These are phyloP conservation scores for Saturnispora zaruensis DNA, from an alignment of 805 yeast genomes.

Conservation along the genomic window DNA sequence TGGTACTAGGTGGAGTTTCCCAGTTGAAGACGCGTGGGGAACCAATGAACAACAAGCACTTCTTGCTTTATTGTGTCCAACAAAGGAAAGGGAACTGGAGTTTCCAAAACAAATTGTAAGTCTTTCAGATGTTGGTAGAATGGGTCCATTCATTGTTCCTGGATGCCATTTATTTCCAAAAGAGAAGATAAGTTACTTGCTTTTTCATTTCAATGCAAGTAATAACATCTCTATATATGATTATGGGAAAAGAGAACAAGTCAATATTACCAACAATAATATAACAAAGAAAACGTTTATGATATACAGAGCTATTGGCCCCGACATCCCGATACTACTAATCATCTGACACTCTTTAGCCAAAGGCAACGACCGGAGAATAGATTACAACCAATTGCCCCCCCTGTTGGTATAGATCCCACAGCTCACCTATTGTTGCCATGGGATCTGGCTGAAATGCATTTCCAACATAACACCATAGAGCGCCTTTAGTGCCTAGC, in stretches of 20 bases:
- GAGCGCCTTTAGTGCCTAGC: constrained; percentile 27
- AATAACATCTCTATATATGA: not conserved
- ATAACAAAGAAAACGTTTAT: not conserved
- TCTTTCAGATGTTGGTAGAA: not conserved
- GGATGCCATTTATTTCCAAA: constrained; percentile 3
- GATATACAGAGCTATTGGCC: not conserved
- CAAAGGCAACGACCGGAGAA: constrained; percentile 40
- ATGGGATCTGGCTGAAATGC: constrained; percentile 38
- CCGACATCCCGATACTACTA: not conserved
- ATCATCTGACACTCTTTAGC: constrained; percentile 18
- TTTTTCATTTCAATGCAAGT: not conserved
- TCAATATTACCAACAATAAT: not conserved
- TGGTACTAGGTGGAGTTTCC: constrained; percentile 14
- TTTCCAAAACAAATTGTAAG: not conserved
- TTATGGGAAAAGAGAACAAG: not conserved
- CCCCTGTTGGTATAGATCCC: constrained; percentile 29
- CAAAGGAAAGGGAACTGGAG: not conserved
- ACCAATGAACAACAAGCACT: not conserved
- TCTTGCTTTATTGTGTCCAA: not conserved
- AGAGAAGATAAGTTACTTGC: not conserved
- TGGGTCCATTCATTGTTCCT: constrained; percentile 5
- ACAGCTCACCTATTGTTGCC: constrained; percentile 26
- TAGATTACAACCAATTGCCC: constrained; percentile 36
- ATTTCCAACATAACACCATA: constrained; percentile 37
- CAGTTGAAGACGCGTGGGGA: not conserved